A percentile compares a stretch with the other conserved stretches of the same genome.
phyloP scores from a whole-genome alignment of 1,284 basidiomycete genomes.

The Mycena citricolor region DNA sequence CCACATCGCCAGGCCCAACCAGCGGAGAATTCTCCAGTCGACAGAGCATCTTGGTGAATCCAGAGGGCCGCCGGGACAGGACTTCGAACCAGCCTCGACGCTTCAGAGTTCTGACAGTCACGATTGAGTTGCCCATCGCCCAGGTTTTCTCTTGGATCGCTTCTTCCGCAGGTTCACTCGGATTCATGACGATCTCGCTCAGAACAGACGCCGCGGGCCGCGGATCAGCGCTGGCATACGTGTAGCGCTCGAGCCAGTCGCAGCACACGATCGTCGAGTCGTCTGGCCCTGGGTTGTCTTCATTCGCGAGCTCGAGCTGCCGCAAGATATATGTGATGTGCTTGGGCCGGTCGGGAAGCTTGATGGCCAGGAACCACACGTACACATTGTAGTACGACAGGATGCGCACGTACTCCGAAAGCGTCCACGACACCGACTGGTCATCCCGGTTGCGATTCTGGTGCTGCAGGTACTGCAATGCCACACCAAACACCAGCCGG shows the following conservation, averaged over 20 bases:
- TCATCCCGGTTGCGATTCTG: constrained; percentile 72
- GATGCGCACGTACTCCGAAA: constrained; percentile 94
- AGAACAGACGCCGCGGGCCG: constrained; percentile 83
- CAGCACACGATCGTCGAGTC: constrained; percentile 96
- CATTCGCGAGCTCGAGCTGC: constrained; percentile 87
- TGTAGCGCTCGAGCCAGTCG: constrained; percentile 95
- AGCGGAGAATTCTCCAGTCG: constrained; percentile 89
- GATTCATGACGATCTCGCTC: constrained; percentile 69
- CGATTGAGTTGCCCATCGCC: constrained; percentile 84
- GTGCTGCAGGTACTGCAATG: constrained; percentile 91
- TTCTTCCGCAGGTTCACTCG: constrained; percentile 39
- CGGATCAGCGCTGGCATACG: constrained; percentile 93
- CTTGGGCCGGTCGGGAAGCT: constrained; percentile 79
- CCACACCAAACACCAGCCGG: constrained; percentile 93
- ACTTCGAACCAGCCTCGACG: constrained; percentile 91
- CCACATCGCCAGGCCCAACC: constrained; percentile 78
- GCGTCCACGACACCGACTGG: constrained; percentile 75
- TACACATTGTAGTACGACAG: constrained; percentile 94
- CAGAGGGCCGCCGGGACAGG: constrained; percentile 84
- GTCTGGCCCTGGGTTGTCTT: constrained; percentile 74
- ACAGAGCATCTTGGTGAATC: constrained; percentile 85
- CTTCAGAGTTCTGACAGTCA: constrained; percentile 79
- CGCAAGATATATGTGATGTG: constrained; percentile 88
- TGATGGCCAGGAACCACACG: constrained; percentile 92
- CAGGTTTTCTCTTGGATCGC: constrained; percentile 72